Conservation (phyloP, 2,329 filamentous ascomycete genomes). For the Rutstroemia sp. region DNA sequence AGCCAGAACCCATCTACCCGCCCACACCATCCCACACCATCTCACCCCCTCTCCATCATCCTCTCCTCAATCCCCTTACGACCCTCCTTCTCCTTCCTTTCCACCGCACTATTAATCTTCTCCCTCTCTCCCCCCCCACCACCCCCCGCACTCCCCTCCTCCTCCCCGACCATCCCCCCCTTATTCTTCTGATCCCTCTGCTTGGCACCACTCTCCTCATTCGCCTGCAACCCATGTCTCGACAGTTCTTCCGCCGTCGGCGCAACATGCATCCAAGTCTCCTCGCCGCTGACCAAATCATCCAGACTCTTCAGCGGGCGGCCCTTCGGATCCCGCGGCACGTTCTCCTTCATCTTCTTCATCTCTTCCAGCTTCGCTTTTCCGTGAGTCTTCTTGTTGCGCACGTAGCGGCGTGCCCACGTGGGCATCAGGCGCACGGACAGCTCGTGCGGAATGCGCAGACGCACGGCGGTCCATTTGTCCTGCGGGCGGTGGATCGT, state of each 20-base stretch:
- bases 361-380: conserved; percentile 11
- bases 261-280: conserved; percentile 47
- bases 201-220: not conserved
- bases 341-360: conserved; percentile 24
- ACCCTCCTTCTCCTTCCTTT: not conserved
- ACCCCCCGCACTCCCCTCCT: not conserved
- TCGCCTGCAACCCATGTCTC: conserved; percentile 12
- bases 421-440: conserved; percentile 8
- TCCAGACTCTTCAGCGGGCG: conserved; percentile 32
- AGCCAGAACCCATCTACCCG: too few species aligned
- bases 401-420: conserved; percentile 27
- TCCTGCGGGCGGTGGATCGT: conserved; percentile 47
- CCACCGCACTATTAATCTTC: not conserved
- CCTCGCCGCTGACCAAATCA: conserved; percentile 31
- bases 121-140: not conserved
- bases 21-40: not conserved
- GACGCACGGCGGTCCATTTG: conserved; percentile 49
- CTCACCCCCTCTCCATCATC: conserved; percentile 2
- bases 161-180: not conserved
- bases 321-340: conserved; percentile 33
- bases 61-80: conserved; percentile 1
- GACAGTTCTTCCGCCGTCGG: conserved; percentile 31
- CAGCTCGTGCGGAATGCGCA: conserved; percentile 44
- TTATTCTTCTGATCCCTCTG: not conserved
- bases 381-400: not conserved